Percentiles rank a stretch among this genome's conserved stretches.
These are phyloP conservation scores for Kuraishia piskuri DNA, from an alignment of 805 yeast genomes.

Conservation along the genomic window DNA sequence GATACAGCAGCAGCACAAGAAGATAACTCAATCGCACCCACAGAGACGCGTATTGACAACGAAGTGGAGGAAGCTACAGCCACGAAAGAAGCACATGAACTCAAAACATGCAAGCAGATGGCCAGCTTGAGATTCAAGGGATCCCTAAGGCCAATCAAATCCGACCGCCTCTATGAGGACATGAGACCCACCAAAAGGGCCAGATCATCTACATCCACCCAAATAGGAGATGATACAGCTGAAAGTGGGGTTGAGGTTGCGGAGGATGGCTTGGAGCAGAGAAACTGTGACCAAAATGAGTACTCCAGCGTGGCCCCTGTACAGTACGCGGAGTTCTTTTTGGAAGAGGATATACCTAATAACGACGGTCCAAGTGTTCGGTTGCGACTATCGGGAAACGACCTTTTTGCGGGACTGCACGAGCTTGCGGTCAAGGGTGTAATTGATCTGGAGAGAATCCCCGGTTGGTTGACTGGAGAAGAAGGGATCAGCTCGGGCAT, in stretches of 20 bases:
- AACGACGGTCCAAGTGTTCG: slow-evolving; percentile 10
- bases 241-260: slow-evolving; percentile 5
- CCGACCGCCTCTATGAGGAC: slow-evolving; percentile 32
- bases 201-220: slow-evolving; percentile 6
- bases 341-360: slow-evolving; percentile 25
- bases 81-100: slow-evolving; percentile 8
- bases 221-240: slow-evolving; percentile 4
- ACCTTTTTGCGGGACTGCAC: slow-evolving; percentile 73
- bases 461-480: slow-evolving; percentile 77
- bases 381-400: slow-evolving; percentile 49
- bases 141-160: slow-evolving; percentile 23
- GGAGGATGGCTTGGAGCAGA: slow-evolving; percentile 5
- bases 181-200: slow-evolving; percentile 16
- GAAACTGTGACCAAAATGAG: slow-evolving; percentile 18
- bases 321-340: slow-evolving; percentile 37
- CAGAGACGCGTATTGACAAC: slow-evolving; percentile 11
- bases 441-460: slow-evolving; percentile 47
- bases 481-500: slow-evolving; percentile 47
- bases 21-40: slow-evolving; percentile 7
- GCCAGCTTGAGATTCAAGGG: slow-evolving; percentile 63
- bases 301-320: slow-evolving; percentile 52
- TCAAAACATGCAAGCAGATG: slow-evolving; percentile 23
- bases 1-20: slow-evolving; percentile 3
- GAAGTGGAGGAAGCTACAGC: slow-evolving; percentile 7
- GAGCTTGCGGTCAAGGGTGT: slow-evolving; percentile 45